Base-by-base conservation (phyloP, 768 basidiomycete genomes). In the Boletales sp. region DNA sequence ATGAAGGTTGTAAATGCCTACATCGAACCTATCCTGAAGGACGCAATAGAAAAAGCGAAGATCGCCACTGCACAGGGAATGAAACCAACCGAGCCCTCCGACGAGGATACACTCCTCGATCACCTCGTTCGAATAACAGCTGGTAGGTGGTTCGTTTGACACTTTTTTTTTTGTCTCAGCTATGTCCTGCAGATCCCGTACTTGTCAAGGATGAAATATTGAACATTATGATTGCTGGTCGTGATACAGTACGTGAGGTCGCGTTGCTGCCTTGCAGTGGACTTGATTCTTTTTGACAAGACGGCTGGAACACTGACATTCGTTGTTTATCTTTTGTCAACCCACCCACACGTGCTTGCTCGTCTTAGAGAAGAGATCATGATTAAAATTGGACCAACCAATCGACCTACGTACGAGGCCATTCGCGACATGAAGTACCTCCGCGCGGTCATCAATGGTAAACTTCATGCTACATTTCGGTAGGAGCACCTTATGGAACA, bases 381-480 rank as follows among this genome's bases (percentile, higher is more conserved):
- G 15, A 61, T 65, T 5, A 74, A 74, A 25, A 72, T 86, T 10
- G 82, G 84, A 4, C 68, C 71, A 0, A 65, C 63, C 2, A 66
- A 72, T 2, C 66, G 75, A 8, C 83, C 82, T 2, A 74, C 75
- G 5, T 77, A 74, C 49, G 79, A 81, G 42, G 74, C 78, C 46
- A 76, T 86, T 46, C 72, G 74, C 31, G 77, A 79, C 8, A 82
- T 85, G 79, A 84, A 78, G 58, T 84, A 77, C 54, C 69, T 85
- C 1, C 72, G 82, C 10, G 84, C 84, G 2, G 79, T 84, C 7
- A 77, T 85, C 42, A 84, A 86, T 52, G 83, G 82, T 80, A 37
- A 6, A 60, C 45, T 51, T 10, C 1, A 43, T 41, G 2, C 19
- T 35, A 13, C 8, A 12, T 10, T n/a, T 12, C 25, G 6, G 31